Conservation (phyloP, 2,329 filamentous ascomycete species). For the Alternaria atra region DNA sequence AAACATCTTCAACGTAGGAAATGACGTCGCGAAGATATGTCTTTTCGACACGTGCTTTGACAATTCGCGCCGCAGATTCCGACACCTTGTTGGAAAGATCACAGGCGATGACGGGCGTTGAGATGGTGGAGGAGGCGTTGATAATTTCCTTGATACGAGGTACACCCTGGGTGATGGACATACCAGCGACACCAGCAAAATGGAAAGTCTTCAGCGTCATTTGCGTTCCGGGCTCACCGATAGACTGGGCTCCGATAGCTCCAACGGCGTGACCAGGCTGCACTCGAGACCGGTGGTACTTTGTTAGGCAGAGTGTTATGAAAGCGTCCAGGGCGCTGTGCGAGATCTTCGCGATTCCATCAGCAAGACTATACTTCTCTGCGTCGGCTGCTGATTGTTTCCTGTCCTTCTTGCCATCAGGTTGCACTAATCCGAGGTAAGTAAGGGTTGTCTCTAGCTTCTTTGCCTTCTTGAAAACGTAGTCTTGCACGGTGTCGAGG, state of each 20-base stretch:
- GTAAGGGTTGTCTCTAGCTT: constrained; percentile 63
- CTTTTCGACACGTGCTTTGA: constrained; percentile 94
- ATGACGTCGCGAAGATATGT: constrained; percentile 87
- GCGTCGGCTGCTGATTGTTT: constrained; percentile 41
- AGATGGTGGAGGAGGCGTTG: constrained; percentile 94
- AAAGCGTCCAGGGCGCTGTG: constrained; percentile 76
- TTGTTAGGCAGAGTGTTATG: constrained; percentile 81
- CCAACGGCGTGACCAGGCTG: constrained; percentile 96
- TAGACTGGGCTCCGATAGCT: constrained; percentile 95
- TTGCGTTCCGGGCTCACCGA: constrained; percentile 96
- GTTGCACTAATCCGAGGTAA: constrained; percentile 36
- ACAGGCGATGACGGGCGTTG: constrained; percentile 91
- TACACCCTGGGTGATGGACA: constrained; percentile 99
- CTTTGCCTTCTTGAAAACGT: constrained; percentile 70
- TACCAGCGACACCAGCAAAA: constrained; percentile 98
- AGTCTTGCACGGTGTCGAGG: constrained; percentile 77
- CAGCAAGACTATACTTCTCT: constrained; percentile 52
- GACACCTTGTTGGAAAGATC: constrained; percentile 78
- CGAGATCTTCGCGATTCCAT: constrained; percentile 86
- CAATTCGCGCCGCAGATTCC: constrained; percentile 83
- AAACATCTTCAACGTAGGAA: constrained; percentile 84
- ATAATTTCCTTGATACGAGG: constrained; percentile 99
- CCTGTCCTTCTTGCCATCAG: constrained; percentile 17
- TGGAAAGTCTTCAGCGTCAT: constrained; percentile 99
- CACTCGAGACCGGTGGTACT: constrained; percentile 89